phyloP scores from a whole-genome alignment of 2,329 filamentous ascomycete genomes.

The Aspergillus udagawae region DNA sequence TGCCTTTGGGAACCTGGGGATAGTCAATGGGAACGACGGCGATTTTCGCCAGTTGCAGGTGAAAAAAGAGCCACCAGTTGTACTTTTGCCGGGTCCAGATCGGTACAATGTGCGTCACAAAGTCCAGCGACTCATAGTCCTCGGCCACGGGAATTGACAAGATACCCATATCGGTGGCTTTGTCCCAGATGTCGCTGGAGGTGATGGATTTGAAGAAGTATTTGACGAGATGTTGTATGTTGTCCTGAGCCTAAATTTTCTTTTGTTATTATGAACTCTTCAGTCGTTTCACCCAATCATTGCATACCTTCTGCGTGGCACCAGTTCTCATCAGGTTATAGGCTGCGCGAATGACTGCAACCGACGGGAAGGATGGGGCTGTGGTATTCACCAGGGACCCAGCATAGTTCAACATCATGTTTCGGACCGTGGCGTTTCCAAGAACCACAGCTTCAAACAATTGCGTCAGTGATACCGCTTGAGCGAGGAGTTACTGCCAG shows the following conservation, averaged over 20 bases:
- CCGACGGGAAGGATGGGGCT: slow-evolving; percentile 54
- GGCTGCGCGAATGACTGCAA: slow-evolving; percentile 26
- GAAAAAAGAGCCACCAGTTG: slow-evolving; percentile 27
- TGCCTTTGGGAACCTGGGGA: slow-evolving; percentile 57
- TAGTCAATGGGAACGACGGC: slow-evolving; percentile 50
- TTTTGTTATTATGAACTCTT: not conserved
- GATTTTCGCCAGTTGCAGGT: slow-evolving; percentile 27
- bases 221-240: slow-evolving; percentile 13
- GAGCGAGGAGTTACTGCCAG: not conserved
- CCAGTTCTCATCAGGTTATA: slow-evolving; percentile 1
- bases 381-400: slow-evolving; percentile 65
- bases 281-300: too few relatives aligned
- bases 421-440: slow-evolving; percentile 50
- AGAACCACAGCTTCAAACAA: slow-evolving; percentile 49
- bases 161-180: slow-evolving; percentile 5
- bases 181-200: slow-evolving; percentile 5
- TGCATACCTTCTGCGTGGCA: slow-evolving; percentile 7
- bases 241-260: slow-evolving; percentile 4
- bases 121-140: slow-evolving; percentile 23
- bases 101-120: slow-evolving; percentile 40
- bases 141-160: slow-evolving; percentile 5
- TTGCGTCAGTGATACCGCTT: slow-evolving; percentile 14
- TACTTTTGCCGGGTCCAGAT: slow-evolving; percentile 39
- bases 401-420: slow-evolving; percentile 65
- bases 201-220: slow-evolving; percentile 5